These are phyloP conservation scores for Ensete glaucum DNA, from an alignment of 176 grass and related monocot genomes.

Conservation along the genomic window DNA sequence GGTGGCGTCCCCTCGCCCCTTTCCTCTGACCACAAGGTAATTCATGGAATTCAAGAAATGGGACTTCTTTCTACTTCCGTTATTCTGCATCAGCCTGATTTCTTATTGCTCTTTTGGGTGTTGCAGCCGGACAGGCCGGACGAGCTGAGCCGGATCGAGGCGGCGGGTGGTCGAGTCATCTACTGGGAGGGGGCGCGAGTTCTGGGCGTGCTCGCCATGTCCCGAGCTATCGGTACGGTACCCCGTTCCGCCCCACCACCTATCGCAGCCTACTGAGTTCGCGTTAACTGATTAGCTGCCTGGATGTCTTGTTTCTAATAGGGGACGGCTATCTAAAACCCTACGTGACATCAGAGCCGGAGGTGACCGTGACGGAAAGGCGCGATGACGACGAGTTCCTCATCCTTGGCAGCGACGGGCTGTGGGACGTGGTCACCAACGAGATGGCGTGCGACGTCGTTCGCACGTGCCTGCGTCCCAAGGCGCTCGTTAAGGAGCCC, in stretches of 20 bases:
- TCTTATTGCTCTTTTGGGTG: background rate
- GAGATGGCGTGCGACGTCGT: slow-evolving; percentile 83
- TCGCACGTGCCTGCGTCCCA: slow-evolving; percentile 40
- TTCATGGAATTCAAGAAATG: background rate
- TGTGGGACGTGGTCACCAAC: slow-evolving; percentile 90
- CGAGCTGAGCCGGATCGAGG: slow-evolving; percentile 67
- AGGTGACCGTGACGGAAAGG: slow-evolving; percentile 63
- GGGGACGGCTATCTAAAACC: slow-evolving; percentile 91
- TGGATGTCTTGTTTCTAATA: background rate
- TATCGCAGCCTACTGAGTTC: background rate
- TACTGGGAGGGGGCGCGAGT: slow-evolving; percentile 88
- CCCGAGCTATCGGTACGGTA: slow-evolving; percentile 56
- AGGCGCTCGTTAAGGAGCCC: background rate
- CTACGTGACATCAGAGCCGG: slow-evolving; percentile 64
- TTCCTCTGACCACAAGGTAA: slow-evolving; percentile 81
- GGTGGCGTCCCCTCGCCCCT: slow-evolving; percentile 50
- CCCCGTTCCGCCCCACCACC: background rate
- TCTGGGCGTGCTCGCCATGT: slow-evolving; percentile 93
- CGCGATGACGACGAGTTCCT: slow-evolving; percentile 76
- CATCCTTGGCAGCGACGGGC: slow-evolving; percentile 77
- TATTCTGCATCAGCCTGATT: background rate
- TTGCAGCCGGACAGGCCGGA: slow-evolving; percentile 72
- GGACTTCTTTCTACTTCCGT: background rate
- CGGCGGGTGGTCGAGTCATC: slow-evolving; percentile 70
- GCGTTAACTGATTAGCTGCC: background rate